These are phyloP conservation scores for Rhynchosporium secalis DNA, from an alignment of 2,329 filamentous ascomycete species.

Conservation along the genomic window DNA sequence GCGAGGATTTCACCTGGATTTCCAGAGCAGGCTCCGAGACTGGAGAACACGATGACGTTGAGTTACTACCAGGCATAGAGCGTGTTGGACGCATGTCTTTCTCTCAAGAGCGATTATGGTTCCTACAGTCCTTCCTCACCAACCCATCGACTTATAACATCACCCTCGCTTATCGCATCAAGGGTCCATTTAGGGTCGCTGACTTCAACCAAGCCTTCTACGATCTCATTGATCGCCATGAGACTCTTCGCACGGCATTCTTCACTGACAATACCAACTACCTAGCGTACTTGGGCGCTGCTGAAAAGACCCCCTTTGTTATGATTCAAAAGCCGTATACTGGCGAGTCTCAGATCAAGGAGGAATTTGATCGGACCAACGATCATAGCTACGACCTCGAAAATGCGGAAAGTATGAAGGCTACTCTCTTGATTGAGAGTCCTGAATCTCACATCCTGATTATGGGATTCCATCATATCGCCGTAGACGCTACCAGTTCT, in stretches of 20 bases:
- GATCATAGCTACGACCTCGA: constrained; percentile 17
- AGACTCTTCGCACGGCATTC: constrained; percentile 36
- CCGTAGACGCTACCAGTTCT: constrained; percentile 49
- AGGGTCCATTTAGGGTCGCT: constrained; percentile 29
- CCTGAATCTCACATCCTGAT: constrained; percentile 43
- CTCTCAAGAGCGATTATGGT: constrained; percentile 33
- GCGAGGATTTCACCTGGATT: constrained; percentile 19
- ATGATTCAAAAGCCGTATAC: constrained; percentile 20
- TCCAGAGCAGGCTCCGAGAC: constrained; percentile 14
- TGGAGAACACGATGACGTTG: constrained; percentile 18
- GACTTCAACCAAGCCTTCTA: constrained; percentile 30
- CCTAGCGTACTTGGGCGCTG: constrained; percentile 18
- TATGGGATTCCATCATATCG: constrained; percentile 50
- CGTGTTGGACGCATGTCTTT: constrained; percentile 21
- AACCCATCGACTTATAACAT: constrained; percentile 36
- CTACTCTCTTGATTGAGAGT: constrained; percentile 14
- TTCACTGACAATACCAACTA: constrained; percentile 25
- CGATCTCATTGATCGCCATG: constrained; percentile 31
- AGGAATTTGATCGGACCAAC: constrained; percentile 20
- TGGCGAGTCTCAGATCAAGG: constrained; percentile 19
- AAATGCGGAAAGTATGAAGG: constrained; percentile 16
- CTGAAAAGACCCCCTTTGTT: constrained; percentile 22
- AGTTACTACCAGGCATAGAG: constrained; percentile 15
- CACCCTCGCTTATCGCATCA: constrained; percentile 24
- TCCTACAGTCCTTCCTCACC: constrained; percentile 30